Evolutionary conservation across 1,139 yeast species (phyloP), one percentile per base, ranked within the genome.

Genomic region (Debaryomycetaceae sp.): DNA sequence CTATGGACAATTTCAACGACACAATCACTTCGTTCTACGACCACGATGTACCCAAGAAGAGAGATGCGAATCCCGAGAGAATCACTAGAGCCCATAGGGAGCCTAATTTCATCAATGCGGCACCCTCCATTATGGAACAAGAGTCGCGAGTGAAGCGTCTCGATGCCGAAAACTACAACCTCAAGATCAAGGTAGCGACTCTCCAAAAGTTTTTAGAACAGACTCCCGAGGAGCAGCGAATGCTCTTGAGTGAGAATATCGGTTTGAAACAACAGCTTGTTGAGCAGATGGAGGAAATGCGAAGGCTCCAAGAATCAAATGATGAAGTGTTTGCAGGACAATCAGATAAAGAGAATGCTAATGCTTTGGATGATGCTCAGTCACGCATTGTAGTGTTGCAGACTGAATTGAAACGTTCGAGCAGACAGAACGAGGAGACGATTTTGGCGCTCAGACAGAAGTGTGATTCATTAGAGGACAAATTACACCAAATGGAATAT

Each of bases 81-180:
- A n/a, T 38, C 35, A 11, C 24, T 5, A 27, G 24, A 34, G n/a
- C 11, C 35, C 14, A 11, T 39, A n/a, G 37, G 20, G 45, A 43
- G 40, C 36, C 46, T 45, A 52, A 50, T 38, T 49, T 58, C 42
- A 53, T 68, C 20, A 60, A 62, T 39, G 73, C 75, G 2, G 44
- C 51, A 33, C 59, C 63, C 22, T 64, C 73, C 2, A 65, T 84
- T 11, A 78, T 72, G 49, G 81, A 75, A 49, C 87, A 82, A 53
- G 81, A 79, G 51, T 72, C 74, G 40, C 68, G 73, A 39, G 65
- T 78, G 36, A 70, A 78, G 39, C 67, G 68, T 42, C 65, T 84
- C 40, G 75, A 79, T 49, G 72, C 76, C 24, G 90, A 85, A 45
- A 85, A 84, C 52, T 78, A 82, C 55, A 78, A 81, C 51, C 68